Conservation (phyloP, 2,329 filamentous ascomycete species). For the Sarocladiaceae sp. region DNA sequence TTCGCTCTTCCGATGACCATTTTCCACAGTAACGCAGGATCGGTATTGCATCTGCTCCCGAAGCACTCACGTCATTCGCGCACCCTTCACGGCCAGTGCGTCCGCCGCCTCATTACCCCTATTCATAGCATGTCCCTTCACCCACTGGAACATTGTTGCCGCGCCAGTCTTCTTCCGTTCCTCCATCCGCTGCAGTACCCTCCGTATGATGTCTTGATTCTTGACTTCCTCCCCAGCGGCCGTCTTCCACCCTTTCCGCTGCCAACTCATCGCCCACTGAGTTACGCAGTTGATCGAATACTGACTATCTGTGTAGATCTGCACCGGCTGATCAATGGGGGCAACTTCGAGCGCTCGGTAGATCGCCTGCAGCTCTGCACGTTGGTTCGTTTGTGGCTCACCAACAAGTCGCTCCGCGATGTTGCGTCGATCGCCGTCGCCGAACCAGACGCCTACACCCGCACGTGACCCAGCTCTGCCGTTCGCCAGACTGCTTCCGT, state of each 20-base stretch:
- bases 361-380: constrained; percentile 89
- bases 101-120: constrained; percentile 78
- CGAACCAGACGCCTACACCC: constrained; percentile 61
- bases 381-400: constrained; percentile 81
- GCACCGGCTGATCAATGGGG: constrained; percentile 59
- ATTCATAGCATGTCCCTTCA: constrained; percentile 75
- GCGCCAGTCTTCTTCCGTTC: constrained; percentile 55
- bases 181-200: constrained; percentile 64
- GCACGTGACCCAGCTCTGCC: constrained; percentile 48
- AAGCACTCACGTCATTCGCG: constrained; percentile 19
- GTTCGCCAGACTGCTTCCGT: constrained; percentile 56
- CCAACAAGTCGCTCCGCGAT: constrained; percentile 72
- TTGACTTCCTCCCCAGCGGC: constrained; percentile 64
- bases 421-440: constrained; percentile 49
- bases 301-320: constrained; percentile 82
- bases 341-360: constrained; percentile 74
- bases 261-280: constrained; percentile 76
- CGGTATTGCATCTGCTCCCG: not conserved
- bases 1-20: not conserved
- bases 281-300: constrained; percentile 89
- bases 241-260: constrained; percentile 71
- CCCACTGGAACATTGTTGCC: constrained; percentile 72
- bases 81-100: constrained; percentile 56
- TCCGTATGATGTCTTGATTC: constrained; percentile 78
- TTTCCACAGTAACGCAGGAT: too few relatives aligned